A percentile compares a stretch with the other conserved stretches of the same genome.
These are phyloP conservation scores for Wickerhamomyces rabaulensis DNA, from an alignment of 805 yeast species.

Conservation along the genomic window DNA sequence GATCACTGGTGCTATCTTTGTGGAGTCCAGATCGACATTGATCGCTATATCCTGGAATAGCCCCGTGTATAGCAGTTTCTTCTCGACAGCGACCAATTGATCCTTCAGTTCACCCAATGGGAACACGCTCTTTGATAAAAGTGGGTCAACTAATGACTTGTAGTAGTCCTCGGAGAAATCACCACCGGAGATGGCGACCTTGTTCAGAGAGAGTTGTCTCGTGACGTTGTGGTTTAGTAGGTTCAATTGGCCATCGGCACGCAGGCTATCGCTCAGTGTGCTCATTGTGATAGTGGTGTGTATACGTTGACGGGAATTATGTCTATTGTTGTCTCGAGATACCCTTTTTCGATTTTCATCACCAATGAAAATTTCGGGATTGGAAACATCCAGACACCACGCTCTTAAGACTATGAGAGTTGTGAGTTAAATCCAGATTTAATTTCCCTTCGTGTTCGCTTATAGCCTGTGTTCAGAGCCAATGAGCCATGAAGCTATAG, in stretches of 20 bases:
- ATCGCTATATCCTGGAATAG: constrained; percentile 38
- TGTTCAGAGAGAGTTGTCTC: constrained; percentile 15
- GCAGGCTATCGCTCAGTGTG: background rate
- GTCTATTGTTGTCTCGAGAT: background rate
- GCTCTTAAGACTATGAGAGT: too few species aligned
- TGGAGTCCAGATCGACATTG: constrained; percentile 35
- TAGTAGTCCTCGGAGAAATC: constrained; percentile 40
- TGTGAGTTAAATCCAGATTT: too few species aligned
- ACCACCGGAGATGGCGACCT: constrained; percentile 19
- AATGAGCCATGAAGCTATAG: too few species aligned
- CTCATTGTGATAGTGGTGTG: background rate
- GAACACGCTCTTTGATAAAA: constrained; percentile 23
- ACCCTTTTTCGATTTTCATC: background rate
- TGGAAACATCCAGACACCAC: background rate
- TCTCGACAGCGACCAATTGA: constrained; percentile 27
- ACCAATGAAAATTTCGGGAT: background rate
- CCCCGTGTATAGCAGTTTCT: constrained; percentile 37
- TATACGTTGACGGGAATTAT: too few species aligned
- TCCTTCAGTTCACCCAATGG: constrained; percentile 38
- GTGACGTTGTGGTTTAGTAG: constrained; percentile 15
- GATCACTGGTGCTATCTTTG: constrained; percentile 8
- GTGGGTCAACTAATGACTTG: constrained; percentile 39
- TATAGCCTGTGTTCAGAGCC: too few species aligned
- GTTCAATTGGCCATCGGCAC: constrained; percentile 3
- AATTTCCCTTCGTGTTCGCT: too few species aligned